Conservation (phyloP, 495 filamentous ascomycete genomes). For the Podospora anserina region DNA sequence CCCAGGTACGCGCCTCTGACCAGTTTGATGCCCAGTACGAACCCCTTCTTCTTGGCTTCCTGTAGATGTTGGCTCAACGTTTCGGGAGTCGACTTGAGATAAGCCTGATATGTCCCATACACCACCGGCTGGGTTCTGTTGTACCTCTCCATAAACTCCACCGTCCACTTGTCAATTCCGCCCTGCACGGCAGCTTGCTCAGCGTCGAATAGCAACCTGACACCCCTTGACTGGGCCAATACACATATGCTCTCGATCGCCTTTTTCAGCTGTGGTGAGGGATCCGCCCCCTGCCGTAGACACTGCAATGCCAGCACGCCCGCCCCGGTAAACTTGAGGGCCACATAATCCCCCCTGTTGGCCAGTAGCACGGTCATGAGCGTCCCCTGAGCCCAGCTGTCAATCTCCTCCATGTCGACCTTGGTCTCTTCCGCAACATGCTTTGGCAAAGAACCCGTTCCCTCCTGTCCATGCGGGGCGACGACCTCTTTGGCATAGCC, state of each 20-base stretch:
- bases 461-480: slow-evolving; percentile 23
- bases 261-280: slow-evolving; percentile 58
- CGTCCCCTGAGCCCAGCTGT: slow-evolving; percentile 69
- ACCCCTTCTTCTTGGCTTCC: slow-evolving; percentile 61
- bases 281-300: slow-evolving; percentile 56
- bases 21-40: slow-evolving; percentile 83
- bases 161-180: slow-evolving; percentile 83
- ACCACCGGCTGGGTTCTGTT: slow-evolving; percentile 56
- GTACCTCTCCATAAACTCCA: slow-evolving; percentile 71
- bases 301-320: slow-evolving; percentile 68
- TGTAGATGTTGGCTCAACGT: slow-evolving; percentile 66
- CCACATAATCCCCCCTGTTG: slow-evolving; percentile 75
- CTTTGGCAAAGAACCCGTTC: slow-evolving; percentile 46
- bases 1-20: slow-evolving; percentile 89
- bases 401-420: slow-evolving; percentile 44
- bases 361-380: slow-evolving; percentile 73
- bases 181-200: slow-evolving; percentile 79
- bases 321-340: slow-evolving; percentile 91
- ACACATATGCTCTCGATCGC: slow-evolving; percentile 76
- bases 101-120: slow-evolving; percentile 79
- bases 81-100: slow-evolving; percentile 67
- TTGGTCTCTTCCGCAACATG: slow-evolving; percentile 34
- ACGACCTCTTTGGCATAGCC: slow-evolving; percentile 75
- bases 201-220: slow-evolving; percentile 82
- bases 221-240: slow-evolving; percentile 64